Evolutionary conservation across 2,329 filamentous ascomycete species (phyloP), one percentile per base, ranked within the genome.

Genomic region (Clarireedia homoeocarpa): DNA sequence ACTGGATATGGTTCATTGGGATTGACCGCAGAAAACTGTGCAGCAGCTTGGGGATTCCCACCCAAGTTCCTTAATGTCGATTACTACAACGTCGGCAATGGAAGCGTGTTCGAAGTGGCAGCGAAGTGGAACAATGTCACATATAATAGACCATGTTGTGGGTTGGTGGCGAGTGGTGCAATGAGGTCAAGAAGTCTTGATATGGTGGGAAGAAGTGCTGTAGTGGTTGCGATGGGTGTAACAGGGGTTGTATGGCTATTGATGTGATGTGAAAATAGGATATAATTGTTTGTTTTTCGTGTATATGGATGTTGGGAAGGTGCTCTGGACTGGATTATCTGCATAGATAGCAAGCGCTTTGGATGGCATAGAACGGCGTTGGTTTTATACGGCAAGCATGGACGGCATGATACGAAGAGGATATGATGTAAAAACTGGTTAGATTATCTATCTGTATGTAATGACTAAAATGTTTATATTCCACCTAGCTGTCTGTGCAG

Each of bases 41-140:
- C 70, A 12, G 57, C 65, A 1, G 69, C 74, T 48, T 94, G 87
- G 87, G 77, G 77, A 20, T 79, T 81, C 7, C 77, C 88, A 0
- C 90, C 89, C 2, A 92, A 86, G 66, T 84, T 91, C 66, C 75
- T 95, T 50, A 84, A 94, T 53, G 88, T 94, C 26, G 89, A 95
- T 69, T 94, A 89, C 71, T 95, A 94, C 72, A 90, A 94, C 69
- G 61, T 65, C 4, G 68, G 68, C 0, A 76, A 79, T 3, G 89
- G 89, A 2, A 88, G 86, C 3, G 88, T 94, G 9, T 95, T 95
- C 65, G 78, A 86, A 66, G 85, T 87, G 20, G 86, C 85, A 0
- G 86, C 86, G 0, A 67, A 72, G 57, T 80, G 83, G 62, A 94
- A 92, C 70, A 84, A 85, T 58, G 87, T 94, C 48, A 84, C 80